phyloP scores from a whole-genome alignment of 352 stramenopile genomes.

The Pythium pyrilobum region DNA sequence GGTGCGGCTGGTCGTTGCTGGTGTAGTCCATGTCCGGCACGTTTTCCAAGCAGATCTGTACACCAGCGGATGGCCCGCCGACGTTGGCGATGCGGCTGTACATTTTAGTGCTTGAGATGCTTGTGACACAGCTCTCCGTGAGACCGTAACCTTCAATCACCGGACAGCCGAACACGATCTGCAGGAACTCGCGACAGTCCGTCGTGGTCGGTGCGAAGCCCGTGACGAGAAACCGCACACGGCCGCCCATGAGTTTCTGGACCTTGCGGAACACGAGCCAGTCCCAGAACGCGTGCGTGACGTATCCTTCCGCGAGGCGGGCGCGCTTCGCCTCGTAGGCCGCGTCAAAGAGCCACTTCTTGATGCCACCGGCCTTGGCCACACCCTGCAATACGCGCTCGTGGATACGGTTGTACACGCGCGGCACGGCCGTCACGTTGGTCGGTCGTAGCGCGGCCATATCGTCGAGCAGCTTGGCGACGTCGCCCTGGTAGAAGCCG shows the following conservation, averaged over 20 bases:
- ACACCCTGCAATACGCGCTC: slow-evolving; percentile 76
- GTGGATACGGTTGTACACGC: slow-evolving; percentile 93
- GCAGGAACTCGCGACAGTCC: slow-evolving; percentile 93
- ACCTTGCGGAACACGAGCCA: slow-evolving; percentile 94
- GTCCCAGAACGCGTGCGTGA: slow-evolving; percentile 89
- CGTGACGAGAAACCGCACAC: slow-evolving; percentile 88
- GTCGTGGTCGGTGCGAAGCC: slow-evolving; percentile 90
- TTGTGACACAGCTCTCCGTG: slow-evolving; percentile 78
- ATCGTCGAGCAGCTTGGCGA: slow-evolving; percentile 86
- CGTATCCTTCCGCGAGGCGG: slow-evolving; percentile 20
- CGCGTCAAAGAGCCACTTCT: slow-evolving; percentile 34
- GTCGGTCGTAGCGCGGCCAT: slow-evolving; percentile 82
- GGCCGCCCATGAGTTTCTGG: slow-evolving; percentile 86
- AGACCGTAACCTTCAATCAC: slow-evolving; percentile 95
- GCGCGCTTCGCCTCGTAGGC: slow-evolving; percentile 40
- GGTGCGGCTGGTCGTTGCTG: slow-evolving; percentile 33
- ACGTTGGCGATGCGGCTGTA: slow-evolving; percentile 82
- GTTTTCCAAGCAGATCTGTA: slow-evolving; percentile 92
- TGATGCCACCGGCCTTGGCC: slow-evolving; percentile 20
- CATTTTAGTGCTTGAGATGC: slow-evolving; percentile 27
- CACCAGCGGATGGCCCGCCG: slow-evolving; percentile 74
- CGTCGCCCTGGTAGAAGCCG: slow-evolving; percentile 72
- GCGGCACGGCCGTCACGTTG: slow-evolving; percentile 86
- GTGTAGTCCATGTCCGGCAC: slow-evolving; percentile 97
- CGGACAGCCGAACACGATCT: slow-evolving; percentile 87